Evolutionary conservation across 2,329 filamentous ascomycete species (phyloP).

Genomic region (Colletotrichum costaricense): DNA sequence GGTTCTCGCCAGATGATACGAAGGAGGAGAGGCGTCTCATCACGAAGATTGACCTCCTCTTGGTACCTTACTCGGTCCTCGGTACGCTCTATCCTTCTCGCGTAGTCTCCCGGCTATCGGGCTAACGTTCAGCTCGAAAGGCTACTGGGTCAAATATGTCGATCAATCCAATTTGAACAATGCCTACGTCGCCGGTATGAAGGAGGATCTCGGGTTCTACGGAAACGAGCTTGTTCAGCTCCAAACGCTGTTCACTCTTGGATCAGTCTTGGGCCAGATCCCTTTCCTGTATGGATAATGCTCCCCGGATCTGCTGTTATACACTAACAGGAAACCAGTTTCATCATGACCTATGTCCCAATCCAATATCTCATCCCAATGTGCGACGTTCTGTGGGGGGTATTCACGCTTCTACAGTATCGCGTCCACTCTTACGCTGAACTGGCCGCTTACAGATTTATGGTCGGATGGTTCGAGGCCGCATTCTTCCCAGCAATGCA

Average conservation of each 20-base stretch:
- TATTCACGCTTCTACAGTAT: slow-evolving; percentile 61
- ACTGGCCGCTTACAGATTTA: slow-evolving; percentile 42
- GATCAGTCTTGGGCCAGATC: slow-evolving; percentile 59
- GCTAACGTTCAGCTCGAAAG: slow-evolving; percentile 31
- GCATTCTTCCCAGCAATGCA: slow-evolving; percentile 46
- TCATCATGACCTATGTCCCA: slow-evolving; percentile 57
- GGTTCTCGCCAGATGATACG: slow-evolving; percentile 62
- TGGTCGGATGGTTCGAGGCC: slow-evolving; percentile 45
- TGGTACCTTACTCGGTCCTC: slow-evolving; percentile 44
- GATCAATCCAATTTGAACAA: slow-evolving; percentile 51
- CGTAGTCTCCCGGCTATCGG: background rate
- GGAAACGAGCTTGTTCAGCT: slow-evolving; percentile 67
- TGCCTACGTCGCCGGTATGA: slow-evolving; percentile 65
- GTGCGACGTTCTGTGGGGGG: slow-evolving; percentile 64
- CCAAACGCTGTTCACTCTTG: slow-evolving; percentile 63
- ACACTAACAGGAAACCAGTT: slow-evolving; percentile 35
- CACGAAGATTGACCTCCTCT: slow-evolving; percentile 66
- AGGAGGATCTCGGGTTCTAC: slow-evolving; percentile 61
- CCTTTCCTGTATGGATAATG: slow-evolving; percentile 51
- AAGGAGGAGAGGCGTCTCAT: slow-evolving; percentile 16
- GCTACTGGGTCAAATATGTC: slow-evolving; percentile 43
- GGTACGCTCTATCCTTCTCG: background rate
- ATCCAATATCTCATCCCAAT: slow-evolving; percentile 63
- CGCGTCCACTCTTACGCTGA: slow-evolving; percentile 37
- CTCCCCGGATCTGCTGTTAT: background rate